Evolutionary conservation across 1,284 basidiomycete species (phyloP).

Genomic region (Cryptococcus neoformans): DNA sequence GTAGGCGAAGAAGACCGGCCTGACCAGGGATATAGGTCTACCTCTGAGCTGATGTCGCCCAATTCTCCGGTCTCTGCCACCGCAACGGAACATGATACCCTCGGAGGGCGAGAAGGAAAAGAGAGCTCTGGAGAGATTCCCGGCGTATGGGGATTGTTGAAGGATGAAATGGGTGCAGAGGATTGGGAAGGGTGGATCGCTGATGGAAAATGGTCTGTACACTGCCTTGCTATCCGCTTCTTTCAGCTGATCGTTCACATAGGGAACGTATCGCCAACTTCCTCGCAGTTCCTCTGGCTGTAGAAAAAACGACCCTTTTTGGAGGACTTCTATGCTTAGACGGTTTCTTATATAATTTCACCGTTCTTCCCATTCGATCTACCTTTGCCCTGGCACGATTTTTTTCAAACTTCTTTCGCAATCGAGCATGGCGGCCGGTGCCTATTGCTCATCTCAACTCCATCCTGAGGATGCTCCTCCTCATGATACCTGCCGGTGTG

Average conservation of each 20-base stretch:
- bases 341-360: conserved; percentile 97
- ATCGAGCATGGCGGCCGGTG: conserved; percentile 20
- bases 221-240: neutral
- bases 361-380: conserved; percentile 90
- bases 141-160: conserved; percentile 40
- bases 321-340: conserved; percentile 94
- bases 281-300: conserved; percentile 83
- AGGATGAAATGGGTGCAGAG: conserved; percentile 45
- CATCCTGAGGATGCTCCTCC: conserved; percentile 72
- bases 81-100: neutral
- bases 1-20: conserved; percentile 13
- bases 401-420: conserved; percentile 49
- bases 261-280: conserved; percentile 98
- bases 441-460: conserved; percentile 41
- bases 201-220: conserved; percentile 46
- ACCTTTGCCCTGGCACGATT: conserved; percentile 64
- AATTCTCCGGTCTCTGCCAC: neutral
- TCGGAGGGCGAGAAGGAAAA: neutral
- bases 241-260: neutral
- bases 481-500: conserved; percentile 70
- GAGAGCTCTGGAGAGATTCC: neutral
- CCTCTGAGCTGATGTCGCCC: neutral
- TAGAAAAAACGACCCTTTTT: conserved; percentile 95
- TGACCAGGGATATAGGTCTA: neutral
- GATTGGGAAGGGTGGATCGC: conserved; percentile 47